Percentiles rank a stretch among this genome's conserved stretches.
phyloP scores from a whole-genome alignment of 2,329 filamentous ascomycete genomes.

The Drechmeria coniospora region DNA sequence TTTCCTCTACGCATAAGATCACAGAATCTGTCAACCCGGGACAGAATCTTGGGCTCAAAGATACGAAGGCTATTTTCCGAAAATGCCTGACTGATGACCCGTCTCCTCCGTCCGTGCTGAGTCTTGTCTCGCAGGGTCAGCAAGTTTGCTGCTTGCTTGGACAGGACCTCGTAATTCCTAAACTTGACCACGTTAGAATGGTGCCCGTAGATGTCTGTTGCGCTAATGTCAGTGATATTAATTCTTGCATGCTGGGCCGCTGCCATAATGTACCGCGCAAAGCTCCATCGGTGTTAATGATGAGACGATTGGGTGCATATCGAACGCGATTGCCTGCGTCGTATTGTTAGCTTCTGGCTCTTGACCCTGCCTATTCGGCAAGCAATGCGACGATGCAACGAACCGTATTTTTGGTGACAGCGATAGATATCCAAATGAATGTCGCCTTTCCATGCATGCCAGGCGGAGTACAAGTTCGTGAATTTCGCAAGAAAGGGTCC shows the following conservation, averaged over 20 bases:
- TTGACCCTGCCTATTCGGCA: too few relatives aligned
- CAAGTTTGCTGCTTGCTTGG: constrained; percentile 5
- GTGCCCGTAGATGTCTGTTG: constrained; percentile 6
- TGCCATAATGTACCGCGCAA: constrained; percentile 2
- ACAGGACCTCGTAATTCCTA: constrained; percentile 6
- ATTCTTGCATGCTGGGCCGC: not conserved
- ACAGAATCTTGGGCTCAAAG: constrained; percentile 6
- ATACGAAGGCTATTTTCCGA: constrained; percentile 9
- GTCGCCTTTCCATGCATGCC: constrained; percentile 19
- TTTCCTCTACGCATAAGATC: not conserved
- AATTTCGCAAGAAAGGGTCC: constrained; percentile 18
- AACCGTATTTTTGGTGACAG: constrained; percentile 19
- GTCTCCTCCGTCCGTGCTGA: constrained; percentile 5
- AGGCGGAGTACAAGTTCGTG: constrained; percentile 14
- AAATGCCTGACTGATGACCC: constrained; percentile 9
- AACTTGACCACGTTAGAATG: constrained; percentile 6
- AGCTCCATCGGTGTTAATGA: constrained; percentile 5
- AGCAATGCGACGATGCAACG: not conserved
- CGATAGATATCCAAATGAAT: constrained; percentile 17
- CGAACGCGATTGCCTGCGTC: constrained; percentile 9
- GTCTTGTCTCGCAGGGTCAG: constrained; percentile 5
- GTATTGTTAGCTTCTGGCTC: not conserved
- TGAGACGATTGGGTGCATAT: constrained; percentile 13
- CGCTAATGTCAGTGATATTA: not conserved
- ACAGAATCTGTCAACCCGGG: constrained; percentile 2